phyloP scores from a whole-genome alignment of 1,139 yeast genomes.

The Saccharomyces hybrid region DNA sequence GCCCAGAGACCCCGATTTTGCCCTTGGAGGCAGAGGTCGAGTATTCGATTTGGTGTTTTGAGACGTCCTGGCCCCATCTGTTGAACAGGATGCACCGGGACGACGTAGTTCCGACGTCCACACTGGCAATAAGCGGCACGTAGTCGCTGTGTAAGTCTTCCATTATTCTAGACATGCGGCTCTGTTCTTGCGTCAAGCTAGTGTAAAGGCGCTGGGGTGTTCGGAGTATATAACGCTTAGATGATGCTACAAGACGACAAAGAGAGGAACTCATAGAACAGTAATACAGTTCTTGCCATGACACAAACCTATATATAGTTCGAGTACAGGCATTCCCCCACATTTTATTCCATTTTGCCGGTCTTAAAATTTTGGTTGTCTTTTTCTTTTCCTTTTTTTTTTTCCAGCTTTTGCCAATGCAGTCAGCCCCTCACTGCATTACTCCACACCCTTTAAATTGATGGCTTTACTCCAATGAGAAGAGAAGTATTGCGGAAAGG shows the following conservation, averaged over 20 bases:
- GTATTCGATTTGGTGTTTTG: constrained; percentile 84
- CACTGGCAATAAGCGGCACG: constrained; percentile 55
- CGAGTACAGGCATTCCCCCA: background rate
- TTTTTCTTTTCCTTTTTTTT: background rate
- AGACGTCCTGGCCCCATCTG: constrained; percentile 65
- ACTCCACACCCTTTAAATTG: constrained; percentile 1
- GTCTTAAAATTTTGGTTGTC: background rate
- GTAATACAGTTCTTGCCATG: background rate
- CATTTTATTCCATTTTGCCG: background rate
- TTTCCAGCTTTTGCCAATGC: background rate
- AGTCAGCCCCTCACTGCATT: background rate
- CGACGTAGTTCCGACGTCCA: constrained; percentile 91
- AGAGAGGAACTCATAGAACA: background rate
- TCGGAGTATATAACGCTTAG: background rate
- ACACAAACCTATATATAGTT: background rate
- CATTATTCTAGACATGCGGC: background rate
- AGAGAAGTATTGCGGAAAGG: background rate
- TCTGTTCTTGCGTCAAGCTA: background rate
- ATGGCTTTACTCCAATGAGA: background rate
- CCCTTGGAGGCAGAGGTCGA: constrained; percentile 56
- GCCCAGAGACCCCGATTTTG: constrained; percentile 32
- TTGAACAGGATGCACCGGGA: constrained; percentile 84
- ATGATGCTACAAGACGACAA: background rate
- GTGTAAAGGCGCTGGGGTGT: background rate
- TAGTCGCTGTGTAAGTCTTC: background rate